phyloP scores from a whole-genome alignment of 2,329 filamentous ascomycete genomes.

The Claviceps sp. region DNA sequence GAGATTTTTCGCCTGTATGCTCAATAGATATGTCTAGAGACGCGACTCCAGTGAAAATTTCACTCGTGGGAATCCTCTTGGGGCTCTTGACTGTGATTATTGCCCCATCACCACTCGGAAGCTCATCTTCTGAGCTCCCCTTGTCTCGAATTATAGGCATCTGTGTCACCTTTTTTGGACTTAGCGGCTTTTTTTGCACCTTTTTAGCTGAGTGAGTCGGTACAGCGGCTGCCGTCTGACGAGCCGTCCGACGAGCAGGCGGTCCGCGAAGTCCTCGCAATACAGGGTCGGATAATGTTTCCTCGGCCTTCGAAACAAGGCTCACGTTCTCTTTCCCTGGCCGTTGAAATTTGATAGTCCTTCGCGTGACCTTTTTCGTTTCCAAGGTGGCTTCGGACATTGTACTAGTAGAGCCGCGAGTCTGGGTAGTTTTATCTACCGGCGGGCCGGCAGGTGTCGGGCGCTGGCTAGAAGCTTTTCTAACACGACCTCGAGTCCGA shows the following conservation, averaged over 20 bases:
- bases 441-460: constrained; percentile 11
- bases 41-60: not conserved
- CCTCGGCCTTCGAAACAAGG: constrained; percentile 26
- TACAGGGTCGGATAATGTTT: constrained; percentile 13
- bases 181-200: constrained; percentile 35
- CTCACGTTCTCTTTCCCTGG: constrained; percentile 51
- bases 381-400: constrained; percentile 20
- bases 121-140: constrained; percentile 44
- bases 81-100: not conserved
- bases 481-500: constrained; percentile 28
- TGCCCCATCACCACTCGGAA: constrained; percentile 32
- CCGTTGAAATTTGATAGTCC: constrained; percentile 50
- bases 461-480: constrained; percentile 21
- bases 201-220: constrained; percentile 20
- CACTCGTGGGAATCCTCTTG: constrained; percentile 9
- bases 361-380: constrained; percentile 37
- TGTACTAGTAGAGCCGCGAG: constrained; percentile 10
- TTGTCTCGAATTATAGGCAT: constrained; percentile 32
- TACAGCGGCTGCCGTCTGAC: constrained; percentile 10
- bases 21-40: constrained; percentile 1
- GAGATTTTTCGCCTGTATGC: constrained; percentile 7
- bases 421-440: constrained; percentile 20
- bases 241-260: constrained; percentile 28
- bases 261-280: constrained; percentile 25
- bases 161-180: constrained; percentile 52